Evolutionary conservation across 1,284 basidiomycete genomes (phyloP).

Genomic region (Marasmius tenuissimus): DNA sequence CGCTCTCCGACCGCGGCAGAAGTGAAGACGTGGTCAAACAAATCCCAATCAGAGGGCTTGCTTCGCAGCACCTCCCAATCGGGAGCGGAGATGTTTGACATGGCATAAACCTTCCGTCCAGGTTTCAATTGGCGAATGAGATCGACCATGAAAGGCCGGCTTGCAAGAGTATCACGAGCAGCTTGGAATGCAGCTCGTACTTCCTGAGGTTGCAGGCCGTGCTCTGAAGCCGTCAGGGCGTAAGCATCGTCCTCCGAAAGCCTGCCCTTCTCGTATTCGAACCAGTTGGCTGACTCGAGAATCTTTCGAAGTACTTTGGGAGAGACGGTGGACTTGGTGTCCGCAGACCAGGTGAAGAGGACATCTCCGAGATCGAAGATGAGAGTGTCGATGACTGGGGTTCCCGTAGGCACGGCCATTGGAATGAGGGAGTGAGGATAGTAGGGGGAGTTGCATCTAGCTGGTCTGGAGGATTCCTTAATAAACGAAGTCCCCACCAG

Average conservation of each 20-base stretch:
- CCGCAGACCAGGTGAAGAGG: slow-evolving; percentile 50
- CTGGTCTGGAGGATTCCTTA: background rate
- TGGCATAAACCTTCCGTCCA: slow-evolving; percentile 48
- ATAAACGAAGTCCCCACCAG: background rate
- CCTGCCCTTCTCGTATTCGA: slow-evolving; percentile 53
- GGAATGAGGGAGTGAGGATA: background rate
- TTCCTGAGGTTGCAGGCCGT: slow-evolving; percentile 37
- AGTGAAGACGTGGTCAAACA: slow-evolving; percentile 55
- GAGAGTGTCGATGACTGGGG: slow-evolving; percentile 6
- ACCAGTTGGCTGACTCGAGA: slow-evolving; percentile 51
- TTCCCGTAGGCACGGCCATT: background rate
- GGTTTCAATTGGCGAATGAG: slow-evolving; percentile 48
- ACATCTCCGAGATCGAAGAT: slow-evolving; percentile 14
- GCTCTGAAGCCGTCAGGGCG: slow-evolving; percentile 38
- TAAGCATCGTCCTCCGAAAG: slow-evolving; percentile 50
- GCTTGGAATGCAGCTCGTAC: slow-evolving; percentile 43
- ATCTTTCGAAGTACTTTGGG: slow-evolving; percentile 43
- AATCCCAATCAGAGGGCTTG: slow-evolving; percentile 48
- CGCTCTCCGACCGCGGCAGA: slow-evolving; percentile 50
- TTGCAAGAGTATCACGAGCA: slow-evolving; percentile 45
- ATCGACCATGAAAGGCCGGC: slow-evolving; percentile 43
- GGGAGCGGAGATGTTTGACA: slow-evolving; percentile 61
- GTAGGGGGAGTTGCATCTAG: background rate
- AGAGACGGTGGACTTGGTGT: slow-evolving; percentile 46
- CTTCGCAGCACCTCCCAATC: slow-evolving; percentile 48